Evolutionary conservation across 441 rosid species (phyloP).

Genomic region (Rhodomyrtus psidioides): DNA sequence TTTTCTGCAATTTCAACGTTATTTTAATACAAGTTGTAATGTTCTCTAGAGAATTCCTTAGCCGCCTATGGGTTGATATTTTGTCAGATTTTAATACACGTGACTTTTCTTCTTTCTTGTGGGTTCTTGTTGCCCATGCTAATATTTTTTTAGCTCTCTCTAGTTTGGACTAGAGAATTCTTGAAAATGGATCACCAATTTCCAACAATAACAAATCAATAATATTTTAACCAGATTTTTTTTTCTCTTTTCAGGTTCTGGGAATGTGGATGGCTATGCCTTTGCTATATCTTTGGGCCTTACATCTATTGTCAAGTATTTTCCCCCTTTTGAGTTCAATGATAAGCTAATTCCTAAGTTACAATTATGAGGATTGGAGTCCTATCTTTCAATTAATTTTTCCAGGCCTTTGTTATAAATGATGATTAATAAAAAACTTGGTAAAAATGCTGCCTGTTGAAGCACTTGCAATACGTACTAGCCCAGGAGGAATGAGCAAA

Average conservation of each 20-base stretch:
- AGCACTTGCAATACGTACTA: not conserved
- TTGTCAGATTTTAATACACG: too few relatives aligned
- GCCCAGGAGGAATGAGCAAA: not conserved
- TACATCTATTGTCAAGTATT: conserved; percentile 68
- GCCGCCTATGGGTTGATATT: too few relatives aligned
- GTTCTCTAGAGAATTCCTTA: too few relatives aligned
- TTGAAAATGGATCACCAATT: too few relatives aligned
- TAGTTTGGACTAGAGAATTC: too few relatives aligned
- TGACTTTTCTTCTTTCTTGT: too few relatives aligned
- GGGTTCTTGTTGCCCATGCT: too few relatives aligned
- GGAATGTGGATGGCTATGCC: conserved; percentile 47
- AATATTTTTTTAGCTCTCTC: too few relatives aligned
- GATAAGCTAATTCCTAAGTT: not conserved
- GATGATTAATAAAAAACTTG: not conserved
- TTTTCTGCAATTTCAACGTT: too few relatives aligned
- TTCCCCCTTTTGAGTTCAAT: not conserved
- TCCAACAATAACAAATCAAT: not conserved
- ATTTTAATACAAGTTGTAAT: too few relatives aligned
- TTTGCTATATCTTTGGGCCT: conserved; percentile 75
- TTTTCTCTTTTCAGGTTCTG: conserved; percentile 44
- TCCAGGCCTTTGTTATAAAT: not conserved
- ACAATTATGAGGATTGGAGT: not conserved
- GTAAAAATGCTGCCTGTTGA: not conserved
- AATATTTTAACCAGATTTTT: not conserved
- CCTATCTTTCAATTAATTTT: not conserved